Percentiles rank a stretch among this genome's conserved stretches.
These are phyloP conservation scores for Hypoxylon sp. DNA, from an alignment of 2,329 filamentous ascomycete species.

Conservation along the genomic window DNA sequence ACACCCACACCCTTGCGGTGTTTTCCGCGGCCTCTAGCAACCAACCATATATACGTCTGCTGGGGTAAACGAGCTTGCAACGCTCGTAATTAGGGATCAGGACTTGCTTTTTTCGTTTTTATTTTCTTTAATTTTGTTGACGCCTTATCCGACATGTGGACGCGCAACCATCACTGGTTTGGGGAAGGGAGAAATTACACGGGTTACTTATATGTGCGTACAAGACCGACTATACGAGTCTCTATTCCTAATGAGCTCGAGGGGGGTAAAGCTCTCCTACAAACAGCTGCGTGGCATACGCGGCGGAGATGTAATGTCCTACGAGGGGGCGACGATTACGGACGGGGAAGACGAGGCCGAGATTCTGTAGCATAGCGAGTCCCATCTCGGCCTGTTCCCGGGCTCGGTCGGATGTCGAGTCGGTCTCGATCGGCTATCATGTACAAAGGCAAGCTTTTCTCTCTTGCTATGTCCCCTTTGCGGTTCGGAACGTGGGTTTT, in stretches of 20 bases:
- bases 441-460: not conserved
- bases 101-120: constrained; percentile 8
- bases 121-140: constrained; percentile 7
- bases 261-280: constrained; percentile 8
- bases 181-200: constrained; percentile 8
- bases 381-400: constrained; percentile 8
- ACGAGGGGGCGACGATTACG: constrained; percentile 29
- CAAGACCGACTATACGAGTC: constrained; percentile 22
- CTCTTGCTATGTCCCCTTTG: not conserved
- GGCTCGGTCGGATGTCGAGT: constrained; percentile 10
- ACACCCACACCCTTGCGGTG: no score
- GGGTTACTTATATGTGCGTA: constrained; percentile 16
- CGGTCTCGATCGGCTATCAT: constrained; percentile 22
- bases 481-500: not conserved
- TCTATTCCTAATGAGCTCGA: constrained; percentile 12
- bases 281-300: not conserved
- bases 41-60: not conserved
- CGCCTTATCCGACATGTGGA: constrained; percentile 13
- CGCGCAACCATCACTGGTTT: constrained; percentile 7
- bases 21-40: not conserved
- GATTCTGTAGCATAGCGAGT: constrained; percentile 30
- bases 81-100: constrained; percentile 6
- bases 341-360: constrained; percentile 20
- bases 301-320: constrained; percentile 19
- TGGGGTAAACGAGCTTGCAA: not conserved